phyloP scores from a whole-genome alignment of 2,329 filamentous ascomycete species.

The Cordyceps sp. region DNA sequence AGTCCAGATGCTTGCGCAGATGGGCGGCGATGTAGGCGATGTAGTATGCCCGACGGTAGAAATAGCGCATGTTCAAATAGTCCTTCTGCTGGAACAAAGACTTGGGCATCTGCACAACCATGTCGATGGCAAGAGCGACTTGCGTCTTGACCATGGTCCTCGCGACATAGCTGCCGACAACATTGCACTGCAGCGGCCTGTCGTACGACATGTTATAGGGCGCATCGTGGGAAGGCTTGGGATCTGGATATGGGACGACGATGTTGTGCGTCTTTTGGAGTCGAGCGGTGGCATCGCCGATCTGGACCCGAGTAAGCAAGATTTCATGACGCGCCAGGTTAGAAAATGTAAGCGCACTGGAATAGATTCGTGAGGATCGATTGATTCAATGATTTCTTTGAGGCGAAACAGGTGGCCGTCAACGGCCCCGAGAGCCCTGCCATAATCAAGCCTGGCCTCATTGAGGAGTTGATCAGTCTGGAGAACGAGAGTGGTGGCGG shows the following conservation, averaged over 20 bases:
- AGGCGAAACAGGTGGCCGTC: constrained; percentile 32
- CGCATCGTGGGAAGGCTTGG: constrained; percentile 55
- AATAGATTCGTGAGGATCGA: constrained; percentile 29
- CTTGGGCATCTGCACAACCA: constrained; percentile 73
- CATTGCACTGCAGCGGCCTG: constrained; percentile 64
- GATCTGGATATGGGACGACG: constrained; percentile 71
- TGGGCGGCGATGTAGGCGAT: constrained; percentile 63
- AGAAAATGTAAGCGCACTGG: constrained; percentile 27
- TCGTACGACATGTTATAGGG: constrained; percentile 71
- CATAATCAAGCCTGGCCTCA: constrained; percentile 35
- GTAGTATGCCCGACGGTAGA: constrained; percentile 88
- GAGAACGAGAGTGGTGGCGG: constrained; percentile 38
- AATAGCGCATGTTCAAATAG: constrained; percentile 82
- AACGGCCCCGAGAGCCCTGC: constrained; percentile 27
- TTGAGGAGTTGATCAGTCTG: constrained; percentile 43
- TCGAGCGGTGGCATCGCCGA: constrained; percentile 49
- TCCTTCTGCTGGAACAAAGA: constrained; percentile 84
- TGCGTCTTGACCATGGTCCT: constrained; percentile 56
- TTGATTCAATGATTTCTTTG: constrained; percentile 34
- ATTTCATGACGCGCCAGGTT: neutral
- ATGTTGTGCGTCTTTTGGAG: constrained; percentile 53
- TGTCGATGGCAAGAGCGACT: constrained; percentile 47
- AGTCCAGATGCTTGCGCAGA: constrained; percentile 39
- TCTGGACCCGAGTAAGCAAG: constrained; percentile 23
- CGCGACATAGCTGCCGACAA: constrained; percentile 73